Evolutionary conservation across 495 filamentous ascomycete genomes (phyloP).

Genomic region (Trichocladium uniseriatum): DNA sequence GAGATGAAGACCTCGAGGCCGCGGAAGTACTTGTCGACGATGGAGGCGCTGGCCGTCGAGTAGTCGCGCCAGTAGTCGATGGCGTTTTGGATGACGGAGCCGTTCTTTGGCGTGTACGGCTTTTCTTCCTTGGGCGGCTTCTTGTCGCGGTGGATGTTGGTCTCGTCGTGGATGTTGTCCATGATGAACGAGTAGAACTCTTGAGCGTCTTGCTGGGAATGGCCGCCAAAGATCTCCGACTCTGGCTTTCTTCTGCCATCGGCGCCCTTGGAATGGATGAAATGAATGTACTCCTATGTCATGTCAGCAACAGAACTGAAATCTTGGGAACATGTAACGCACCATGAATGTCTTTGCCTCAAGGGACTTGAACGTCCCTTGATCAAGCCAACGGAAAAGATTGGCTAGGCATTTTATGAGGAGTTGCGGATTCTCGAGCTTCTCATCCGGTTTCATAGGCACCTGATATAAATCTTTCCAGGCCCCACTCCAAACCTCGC

Average conservation of each 20-base stretch:
- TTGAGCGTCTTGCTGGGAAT: slow-evolving; percentile 35
- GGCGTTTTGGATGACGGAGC: slow-evolving; percentile 18
- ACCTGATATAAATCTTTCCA: slow-evolving; percentile 41
- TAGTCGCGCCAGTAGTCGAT: slow-evolving; percentile 25
- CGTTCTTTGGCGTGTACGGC: slow-evolving; percentile 13
- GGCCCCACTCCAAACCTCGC: slow-evolving; percentile 51
- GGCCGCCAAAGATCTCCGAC: slow-evolving; percentile 27
- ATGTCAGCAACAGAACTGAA: slow-evolving; percentile 19
- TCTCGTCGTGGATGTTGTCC: slow-evolving; percentile 34
- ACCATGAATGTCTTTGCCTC: slow-evolving; percentile 57
- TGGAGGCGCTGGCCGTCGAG: slow-evolving; percentile 14
- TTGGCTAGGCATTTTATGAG: slow-evolving; percentile 67
- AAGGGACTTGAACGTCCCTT: slow-evolving; percentile 49
- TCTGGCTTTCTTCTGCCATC: slow-evolving; percentile 2
- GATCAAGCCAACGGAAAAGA: slow-evolving; percentile 58
- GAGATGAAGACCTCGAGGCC: slow-evolving; percentile 23
- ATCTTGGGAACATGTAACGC: slow-evolving; percentile 14
- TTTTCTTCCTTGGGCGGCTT: slow-evolving; percentile 10
- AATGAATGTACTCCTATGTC: slow-evolving; percentile 30
- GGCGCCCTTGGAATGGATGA: slow-evolving; percentile 21
- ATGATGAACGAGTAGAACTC: slow-evolving; percentile 36
- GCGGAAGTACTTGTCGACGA: slow-evolving; percentile 33
- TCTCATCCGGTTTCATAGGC: slow-evolving; percentile 48
- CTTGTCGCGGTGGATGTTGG: slow-evolving; percentile 25
- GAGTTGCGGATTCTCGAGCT: slow-evolving; percentile 66